Conservation (phyloP, 1,284 basidiomycete genomes). For the Naganishia sp. region DNA sequence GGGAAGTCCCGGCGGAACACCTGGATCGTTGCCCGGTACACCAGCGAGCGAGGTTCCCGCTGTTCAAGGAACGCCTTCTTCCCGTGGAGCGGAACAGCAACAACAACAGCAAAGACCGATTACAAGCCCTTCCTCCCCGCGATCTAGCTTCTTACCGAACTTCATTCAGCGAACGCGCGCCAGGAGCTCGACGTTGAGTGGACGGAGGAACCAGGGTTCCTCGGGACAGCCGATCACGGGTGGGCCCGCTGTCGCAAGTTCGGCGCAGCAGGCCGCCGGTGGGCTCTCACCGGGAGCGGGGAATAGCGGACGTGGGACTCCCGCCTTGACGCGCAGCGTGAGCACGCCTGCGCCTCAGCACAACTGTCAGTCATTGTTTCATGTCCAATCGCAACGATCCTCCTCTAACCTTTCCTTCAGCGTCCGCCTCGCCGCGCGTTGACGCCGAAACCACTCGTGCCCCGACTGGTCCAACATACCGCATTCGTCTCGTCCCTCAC, state of each 20-base stretch:
- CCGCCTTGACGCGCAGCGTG: constrained; percentile 42
- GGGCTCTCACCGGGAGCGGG: neutral
- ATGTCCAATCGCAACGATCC: neutral
- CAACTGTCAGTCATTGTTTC: neutral
- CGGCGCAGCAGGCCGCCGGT: constrained; percentile 36
- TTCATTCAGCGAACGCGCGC: constrained; percentile 49
- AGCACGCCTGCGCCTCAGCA: constrained; percentile 39
- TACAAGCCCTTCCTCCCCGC: constrained; percentile 42
- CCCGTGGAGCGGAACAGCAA: constrained; percentile 3
- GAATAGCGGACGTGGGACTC: constrained; percentile 25
- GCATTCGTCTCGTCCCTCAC: constrained; percentile 84
- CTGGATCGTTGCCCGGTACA: constrained; percentile 15
- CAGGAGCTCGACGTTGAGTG: constrained; percentile 46
- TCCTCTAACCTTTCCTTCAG: neutral
- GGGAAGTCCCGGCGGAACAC: constrained; percentile 1
- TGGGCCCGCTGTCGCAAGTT: constrained; percentile 2
- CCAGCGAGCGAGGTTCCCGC: constrained; percentile 1
- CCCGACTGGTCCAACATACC: constrained; percentile 46
- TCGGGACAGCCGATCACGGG: no score
- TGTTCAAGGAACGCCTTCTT: neutral
- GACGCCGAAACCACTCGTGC: neutral
- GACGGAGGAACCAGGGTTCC: constrained; percentile 35
- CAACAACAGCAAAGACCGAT: constrained; percentile 10
- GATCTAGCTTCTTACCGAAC: constrained; percentile 48
- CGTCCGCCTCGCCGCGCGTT: neutral